Evolutionary conservation across 23 red algal species (phyloP), one percentile per base, ranked within the genome.

Genomic region (Gracilariopsis chorda): DNA sequence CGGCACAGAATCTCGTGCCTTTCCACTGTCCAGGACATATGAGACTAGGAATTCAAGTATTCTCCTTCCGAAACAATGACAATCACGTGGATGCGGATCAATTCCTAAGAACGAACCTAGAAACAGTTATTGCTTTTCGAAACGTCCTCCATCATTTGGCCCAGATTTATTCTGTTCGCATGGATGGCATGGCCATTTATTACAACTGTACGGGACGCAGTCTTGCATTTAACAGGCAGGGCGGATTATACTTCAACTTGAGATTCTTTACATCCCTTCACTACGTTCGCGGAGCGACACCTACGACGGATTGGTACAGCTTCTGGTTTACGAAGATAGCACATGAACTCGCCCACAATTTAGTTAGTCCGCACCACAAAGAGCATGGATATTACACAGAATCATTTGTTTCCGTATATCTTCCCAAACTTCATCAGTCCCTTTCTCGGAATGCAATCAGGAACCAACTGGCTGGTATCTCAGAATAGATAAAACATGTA

Each of bases 291-390:
- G 39, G 24, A 19, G 21, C 28, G 29, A 39, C 14, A 47, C 36
- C 36, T 64, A 49, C 32, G 8, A 34, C 78, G 16, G 78, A 93
- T 34, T 82, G 78, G 21, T 83, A 77, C 37, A 45, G 55, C n/a
- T 93, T 43, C 23, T 93, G 90, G 90, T 86, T 58, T 42, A 85
- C 68, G 2, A 77, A 44, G 33, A 93, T 84, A 35, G 61, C 90
- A 41, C 90, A 93, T 64, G 90, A 93, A 60, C 80, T 93, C 10
- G 78, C 90, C 25, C 90, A 93, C 80, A 93, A 93, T 78, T 51
- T 93, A 48, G 60, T 56, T 63, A 29, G 45, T 33, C 48, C 42
- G 33, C 90, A 93, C 24, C 53, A 75, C 49, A 41, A 63, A 57
- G 65, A 83, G 69, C 90, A 93, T 64, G 78, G 79, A 25, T 78